Conservation (phyloP, 2,329 filamentous ascomycete species). For the Pseudogymnoascus sp. region DNA sequence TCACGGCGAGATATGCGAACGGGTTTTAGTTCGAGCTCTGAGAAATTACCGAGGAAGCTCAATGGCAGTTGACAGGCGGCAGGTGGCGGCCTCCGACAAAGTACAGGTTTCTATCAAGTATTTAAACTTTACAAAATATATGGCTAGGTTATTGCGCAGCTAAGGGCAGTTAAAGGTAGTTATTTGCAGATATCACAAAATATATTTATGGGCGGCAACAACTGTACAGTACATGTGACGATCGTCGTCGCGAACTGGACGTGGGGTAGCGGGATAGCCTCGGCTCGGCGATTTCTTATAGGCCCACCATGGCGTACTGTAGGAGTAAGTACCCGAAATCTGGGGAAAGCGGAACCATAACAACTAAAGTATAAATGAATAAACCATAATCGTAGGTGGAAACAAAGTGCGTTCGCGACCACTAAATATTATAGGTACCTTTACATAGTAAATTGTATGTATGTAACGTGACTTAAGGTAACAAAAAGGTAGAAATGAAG, state of each 20-base stretch:
- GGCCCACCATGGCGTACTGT: neutral
- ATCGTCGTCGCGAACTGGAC: neutral
- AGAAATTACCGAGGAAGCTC: neutral
- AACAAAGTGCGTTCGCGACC: no score
- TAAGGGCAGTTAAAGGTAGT: neutral
- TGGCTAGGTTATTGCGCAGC: neutral
- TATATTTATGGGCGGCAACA: neutral
- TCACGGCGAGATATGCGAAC: neutral
- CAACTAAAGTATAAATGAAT: neutral
- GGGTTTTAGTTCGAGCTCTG: neutral
- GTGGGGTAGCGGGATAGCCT: conserved; percentile 1
- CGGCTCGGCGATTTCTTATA: conserved; percentile 7
- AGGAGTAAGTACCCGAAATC: neutral
- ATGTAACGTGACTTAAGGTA: no score
- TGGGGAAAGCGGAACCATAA: neutral
- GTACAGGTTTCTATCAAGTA: neutral
- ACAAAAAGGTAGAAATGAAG: no score
- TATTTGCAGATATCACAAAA: neutral
- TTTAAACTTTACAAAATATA: neutral
- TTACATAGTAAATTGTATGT: no score
- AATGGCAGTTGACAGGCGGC: neutral
- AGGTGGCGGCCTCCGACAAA: neutral
- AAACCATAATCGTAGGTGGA: no score
- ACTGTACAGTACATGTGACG: neutral
- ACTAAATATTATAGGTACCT: no score